Percentiles rank a stretch among this genome's conserved stretches.
Conservation (phyloP, 257 asterid genomes). For the Gentiana dahurica region DNA sequence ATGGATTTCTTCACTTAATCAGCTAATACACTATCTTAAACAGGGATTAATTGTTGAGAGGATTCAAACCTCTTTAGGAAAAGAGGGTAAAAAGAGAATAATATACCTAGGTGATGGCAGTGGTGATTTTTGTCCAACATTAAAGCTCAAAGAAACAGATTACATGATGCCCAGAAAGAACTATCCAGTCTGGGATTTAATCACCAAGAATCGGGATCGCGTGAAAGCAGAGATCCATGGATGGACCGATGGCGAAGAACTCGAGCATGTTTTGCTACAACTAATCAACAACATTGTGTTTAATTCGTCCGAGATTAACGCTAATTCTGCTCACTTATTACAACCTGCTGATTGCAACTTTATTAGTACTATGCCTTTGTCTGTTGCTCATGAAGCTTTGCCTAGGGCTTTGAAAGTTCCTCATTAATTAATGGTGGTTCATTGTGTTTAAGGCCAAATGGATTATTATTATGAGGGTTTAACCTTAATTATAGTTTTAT, state of each 20-base stretch:
- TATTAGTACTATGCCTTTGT: not conserved
- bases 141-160: conserved; percentile 40
- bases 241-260: conserved; percentile 54
- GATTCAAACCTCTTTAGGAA: conserved; percentile 41
- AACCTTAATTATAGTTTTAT: too few species aligned
- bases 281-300: conserved; percentile 28
- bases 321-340: not conserved
- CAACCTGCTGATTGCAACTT: conserved; percentile 16
- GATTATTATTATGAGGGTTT: too few species aligned
- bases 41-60: conserved; percentile 60
- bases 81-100: conserved; percentile 47
- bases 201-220: conserved; percentile 25
- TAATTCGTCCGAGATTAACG: conserved; percentile 13
- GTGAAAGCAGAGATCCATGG: conserved; percentile 43
- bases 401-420: conserved; percentile 18
- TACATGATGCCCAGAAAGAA: conserved; percentile 71
- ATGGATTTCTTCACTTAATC: too few species aligned
- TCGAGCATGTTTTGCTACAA: conserved; percentile 28
- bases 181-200: conserved; percentile 65
- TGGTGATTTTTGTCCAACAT: conserved; percentile 56
- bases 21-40: too few species aligned
- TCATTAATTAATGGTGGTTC: not conserved
- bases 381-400: conserved; percentile 12
- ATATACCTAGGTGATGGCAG: conserved; percentile 67
- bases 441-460: not conserved